A percentile compares a stretch with the other conserved stretches of the same genome.
These are phyloP conservation scores for Novymonas esmeraldas DNA, from an alignment of 208 protist genomes.

Conservation along the genomic window DNA sequence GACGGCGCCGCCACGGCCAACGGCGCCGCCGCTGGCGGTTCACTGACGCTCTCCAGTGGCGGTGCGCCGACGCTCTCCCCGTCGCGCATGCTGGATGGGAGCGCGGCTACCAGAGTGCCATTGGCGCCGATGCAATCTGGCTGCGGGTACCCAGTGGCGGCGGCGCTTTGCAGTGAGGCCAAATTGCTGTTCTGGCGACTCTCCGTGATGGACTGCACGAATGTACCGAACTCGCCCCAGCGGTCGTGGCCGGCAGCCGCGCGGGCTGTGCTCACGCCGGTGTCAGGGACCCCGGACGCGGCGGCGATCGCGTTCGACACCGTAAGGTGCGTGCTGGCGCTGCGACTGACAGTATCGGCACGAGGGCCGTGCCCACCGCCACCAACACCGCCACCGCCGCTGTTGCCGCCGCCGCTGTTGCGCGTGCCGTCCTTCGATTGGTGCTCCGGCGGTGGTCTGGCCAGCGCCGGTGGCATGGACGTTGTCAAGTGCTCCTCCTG, in stretches of 20 bases:
- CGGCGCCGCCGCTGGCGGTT: not conserved
- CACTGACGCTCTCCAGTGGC: no score
- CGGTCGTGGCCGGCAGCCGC: constrained; percentile 2
- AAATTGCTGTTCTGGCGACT: constrained; percentile 26
- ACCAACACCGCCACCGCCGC: no score
- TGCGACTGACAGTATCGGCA: constrained; percentile 9
- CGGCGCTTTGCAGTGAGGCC: constrained; percentile 15
- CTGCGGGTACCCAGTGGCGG: constrained; percentile 3
- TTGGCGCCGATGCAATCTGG: not conserved
- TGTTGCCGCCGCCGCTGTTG: not conserved
- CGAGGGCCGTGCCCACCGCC: no score
- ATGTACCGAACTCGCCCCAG: constrained; percentile 27
- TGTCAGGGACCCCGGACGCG: not conserved
- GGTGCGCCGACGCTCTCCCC: not conserved
- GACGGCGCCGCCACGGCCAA: not conserved
- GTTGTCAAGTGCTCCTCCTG: not conserved
- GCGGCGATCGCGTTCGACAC: constrained; percentile 3
- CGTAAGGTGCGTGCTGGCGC: constrained; percentile 3
- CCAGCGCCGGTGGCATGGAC: not conserved
- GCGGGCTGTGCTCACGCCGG: not conserved
- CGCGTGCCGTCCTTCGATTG: not conserved
- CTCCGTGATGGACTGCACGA: constrained; percentile 35
- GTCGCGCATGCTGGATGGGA: not conserved
- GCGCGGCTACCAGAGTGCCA: not conserved
- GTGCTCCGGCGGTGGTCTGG: not conserved